A percentile compares a stretch with the other conserved stretches of the same genome.
Conservation (phyloP, 176 grass and related monocot genomes). For the Oryza glumipatula region DNA sequence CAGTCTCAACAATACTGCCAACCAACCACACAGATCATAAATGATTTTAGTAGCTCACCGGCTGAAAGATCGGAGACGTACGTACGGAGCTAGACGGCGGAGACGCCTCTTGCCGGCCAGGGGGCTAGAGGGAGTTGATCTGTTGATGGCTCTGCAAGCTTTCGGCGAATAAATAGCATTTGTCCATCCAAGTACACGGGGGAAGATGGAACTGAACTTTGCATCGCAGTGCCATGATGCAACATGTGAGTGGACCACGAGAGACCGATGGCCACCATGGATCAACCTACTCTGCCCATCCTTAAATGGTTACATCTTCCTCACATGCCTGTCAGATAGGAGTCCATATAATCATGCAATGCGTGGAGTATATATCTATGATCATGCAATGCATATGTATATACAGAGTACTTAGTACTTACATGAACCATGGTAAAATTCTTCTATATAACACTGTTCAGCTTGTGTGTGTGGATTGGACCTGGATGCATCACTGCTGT, state of each 20-base stretch:
- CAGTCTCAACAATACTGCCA: slow-evolving; percentile 5
- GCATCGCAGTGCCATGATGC: slow-evolving; percentile 12
- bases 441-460: neutral
- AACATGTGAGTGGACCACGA: slow-evolving; percentile 52
- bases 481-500: neutral
- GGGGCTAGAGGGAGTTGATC: neutral
- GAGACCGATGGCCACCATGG: neutral
- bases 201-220: slow-evolving; percentile 39
- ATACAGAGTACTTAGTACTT: too few relatives aligned
- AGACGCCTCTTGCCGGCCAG: neutral
- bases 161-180: slow-evolving; percentile 61
- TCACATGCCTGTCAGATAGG: slow-evolving; percentile 39
- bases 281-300: slow-evolving; percentile 41
- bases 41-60: slow-evolving; percentile 43
- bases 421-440: neutral
- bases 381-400: neutral
- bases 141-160: slow-evolving; percentile 36
- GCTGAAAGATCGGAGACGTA: slow-evolving; percentile 14
- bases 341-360: neutral
- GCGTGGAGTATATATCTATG: neutral
- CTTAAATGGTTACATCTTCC: slow-evolving; percentile 40
- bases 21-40: slow-evolving; percentile 41
- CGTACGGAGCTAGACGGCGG: neutral
- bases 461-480: neutral
- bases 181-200: slow-evolving; percentile 27